These are phyloP conservation scores for Fusarium armeniacum DNA, from an alignment of 2,329 filamentous ascomycete species.

Conservation along the genomic window DNA sequence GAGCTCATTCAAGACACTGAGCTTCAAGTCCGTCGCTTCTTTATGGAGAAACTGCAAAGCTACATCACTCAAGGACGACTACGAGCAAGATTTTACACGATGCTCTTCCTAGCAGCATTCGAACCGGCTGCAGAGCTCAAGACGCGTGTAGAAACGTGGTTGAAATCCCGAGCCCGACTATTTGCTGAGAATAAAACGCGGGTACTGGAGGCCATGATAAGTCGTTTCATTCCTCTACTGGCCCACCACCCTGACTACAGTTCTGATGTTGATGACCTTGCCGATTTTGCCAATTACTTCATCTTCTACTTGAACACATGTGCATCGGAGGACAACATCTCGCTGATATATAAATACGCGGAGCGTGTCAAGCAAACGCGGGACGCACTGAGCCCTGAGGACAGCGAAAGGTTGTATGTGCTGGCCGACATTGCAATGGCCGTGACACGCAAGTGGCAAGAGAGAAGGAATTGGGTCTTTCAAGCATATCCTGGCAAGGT, in stretches of 20 bases:
- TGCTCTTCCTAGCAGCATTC: slow-evolving; percentile 91
- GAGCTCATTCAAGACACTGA: slow-evolving; percentile 84
- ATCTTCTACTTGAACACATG: slow-evolving; percentile 88
- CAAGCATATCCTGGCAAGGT: slow-evolving; percentile 87
- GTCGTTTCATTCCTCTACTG: slow-evolving; percentile 86
- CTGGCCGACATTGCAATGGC: slow-evolving; percentile 89
- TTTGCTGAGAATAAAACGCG: slow-evolving; percentile 71
- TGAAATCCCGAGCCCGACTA: slow-evolving; percentile 81
- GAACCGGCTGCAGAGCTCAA: slow-evolving; percentile 84
- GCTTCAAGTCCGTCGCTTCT: slow-evolving; percentile 79
- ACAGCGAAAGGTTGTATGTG: slow-evolving; percentile 83
- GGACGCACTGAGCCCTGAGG: slow-evolving; percentile 78
- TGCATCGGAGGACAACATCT: slow-evolving; percentile 87
- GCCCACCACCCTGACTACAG: slow-evolving; percentile 95
- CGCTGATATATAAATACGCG: slow-evolving; percentile 90
- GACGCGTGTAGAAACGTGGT: slow-evolving; percentile 85
- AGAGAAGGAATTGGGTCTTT: slow-evolving; percentile 86
- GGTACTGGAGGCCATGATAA: slow-evolving; percentile 84
- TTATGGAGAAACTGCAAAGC: slow-evolving; percentile 90
- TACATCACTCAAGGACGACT: slow-evolving; percentile 82
- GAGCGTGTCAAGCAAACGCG: slow-evolving; percentile 92
- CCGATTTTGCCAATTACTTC: slow-evolving; percentile 89
- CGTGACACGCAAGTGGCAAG: slow-evolving; percentile 87
- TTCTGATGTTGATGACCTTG: slow-evolving; percentile 73
- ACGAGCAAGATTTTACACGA: slow-evolving; percentile 84